These are phyloP conservation scores for Sporothrix pseudoabietina DNA, from an alignment of 2,329 filamentous ascomycete species.

Conservation along the genomic window DNA sequence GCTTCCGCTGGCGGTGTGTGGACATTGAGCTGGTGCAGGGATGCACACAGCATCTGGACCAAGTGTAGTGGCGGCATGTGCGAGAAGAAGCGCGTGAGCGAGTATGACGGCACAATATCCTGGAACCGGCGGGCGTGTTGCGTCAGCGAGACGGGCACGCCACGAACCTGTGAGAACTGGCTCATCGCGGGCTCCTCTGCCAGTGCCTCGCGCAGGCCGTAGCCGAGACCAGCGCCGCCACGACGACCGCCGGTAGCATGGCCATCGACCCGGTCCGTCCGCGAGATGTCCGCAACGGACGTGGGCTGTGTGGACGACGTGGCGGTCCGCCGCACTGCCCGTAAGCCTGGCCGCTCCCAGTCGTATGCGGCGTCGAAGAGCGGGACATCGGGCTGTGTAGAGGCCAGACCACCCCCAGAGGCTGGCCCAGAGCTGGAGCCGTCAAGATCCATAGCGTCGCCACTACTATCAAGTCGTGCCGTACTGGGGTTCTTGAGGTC, in stretches of 20 bases:
- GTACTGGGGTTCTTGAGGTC: constrained; percentile 71
- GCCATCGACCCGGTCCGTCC: constrained; percentile 41
- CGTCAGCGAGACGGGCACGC: constrained; percentile 80
- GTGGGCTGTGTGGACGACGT: constrained; percentile 56
- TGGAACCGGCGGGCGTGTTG: constrained; percentile 85
- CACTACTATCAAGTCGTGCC: constrained; percentile 39
- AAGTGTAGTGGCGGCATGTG: constrained; percentile 73
- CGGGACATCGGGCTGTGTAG: constrained; percentile 63
- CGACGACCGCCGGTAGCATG: constrained; percentile 23
- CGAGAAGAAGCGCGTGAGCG: constrained; percentile 90
- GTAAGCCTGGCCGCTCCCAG: constrained; percentile 75
- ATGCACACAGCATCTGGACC: constrained; percentile 76
- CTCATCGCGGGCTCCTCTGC: constrained; percentile 82
- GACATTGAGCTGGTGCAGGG: constrained; percentile 82
- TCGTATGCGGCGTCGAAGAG: constrained; percentile 78
- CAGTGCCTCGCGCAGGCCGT: constrained; percentile 58
- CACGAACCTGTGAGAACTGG: constrained; percentile 80
- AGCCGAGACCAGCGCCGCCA: constrained; percentile 34
- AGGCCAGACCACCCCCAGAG: neutral
- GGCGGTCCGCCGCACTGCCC: constrained; percentile 51
- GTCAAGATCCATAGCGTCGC: constrained; percentile 73
- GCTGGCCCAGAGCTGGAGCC: constrained; percentile 47
- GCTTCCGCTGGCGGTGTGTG: constrained; percentile 59
- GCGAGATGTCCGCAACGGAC: constrained; percentile 43
- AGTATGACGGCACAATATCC: constrained; percentile 86